Conservation (phyloP, 805 yeast genomes). For the Candida sphagnicola region DNA sequence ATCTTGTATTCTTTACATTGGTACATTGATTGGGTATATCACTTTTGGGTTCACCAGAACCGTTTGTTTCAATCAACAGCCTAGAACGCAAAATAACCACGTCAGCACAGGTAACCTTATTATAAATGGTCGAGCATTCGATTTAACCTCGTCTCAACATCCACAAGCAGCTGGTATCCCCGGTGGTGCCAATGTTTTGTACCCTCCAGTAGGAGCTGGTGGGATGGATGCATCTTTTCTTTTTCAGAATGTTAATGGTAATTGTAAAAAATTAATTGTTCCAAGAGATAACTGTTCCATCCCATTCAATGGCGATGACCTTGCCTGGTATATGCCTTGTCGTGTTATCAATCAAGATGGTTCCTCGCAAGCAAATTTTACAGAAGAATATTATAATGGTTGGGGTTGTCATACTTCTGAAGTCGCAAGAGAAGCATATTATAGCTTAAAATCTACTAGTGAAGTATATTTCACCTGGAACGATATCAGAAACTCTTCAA, state of each 20-base stretch:
- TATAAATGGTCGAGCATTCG: slow-evolving; percentile 80
- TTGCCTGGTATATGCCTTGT: slow-evolving; percentile 98
- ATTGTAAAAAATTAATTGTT: slow-evolving; percentile 73
- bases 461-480: slow-evolving; percentile 91
- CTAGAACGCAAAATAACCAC: slow-evolving; percentile 58
- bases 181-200: slow-evolving; percentile 66
- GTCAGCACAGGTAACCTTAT: slow-evolving; percentile 60
- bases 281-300: slow-evolving; percentile 70
- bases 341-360: slow-evolving; percentile 68
- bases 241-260: slow-evolving; percentile 89
- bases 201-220: slow-evolving; percentile 85
- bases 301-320: slow-evolving; percentile 50
- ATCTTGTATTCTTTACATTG: slow-evolving; percentile 67
- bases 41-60: slow-evolving; percentile 90
- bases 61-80: slow-evolving; percentile 51
- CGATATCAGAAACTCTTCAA: slow-evolving; percentile 60
- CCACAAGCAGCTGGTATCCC: slow-evolving; percentile 80
- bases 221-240: slow-evolving; percentile 81
- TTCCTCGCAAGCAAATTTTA: slow-evolving; percentile 59
- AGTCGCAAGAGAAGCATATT: slow-evolving; percentile 65
- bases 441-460: slow-evolving; percentile 55
- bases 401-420: slow-evolving; percentile 88
- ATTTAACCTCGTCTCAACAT: slow-evolving; percentile 65
- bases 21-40: slow-evolving; percentile 75
- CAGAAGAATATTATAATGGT: slow-evolving; percentile 66